These are phyloP conservation scores for Picea engelmannii DNA, from an alignment of 83 land plant species.

Conservation along the genomic window DNA sequence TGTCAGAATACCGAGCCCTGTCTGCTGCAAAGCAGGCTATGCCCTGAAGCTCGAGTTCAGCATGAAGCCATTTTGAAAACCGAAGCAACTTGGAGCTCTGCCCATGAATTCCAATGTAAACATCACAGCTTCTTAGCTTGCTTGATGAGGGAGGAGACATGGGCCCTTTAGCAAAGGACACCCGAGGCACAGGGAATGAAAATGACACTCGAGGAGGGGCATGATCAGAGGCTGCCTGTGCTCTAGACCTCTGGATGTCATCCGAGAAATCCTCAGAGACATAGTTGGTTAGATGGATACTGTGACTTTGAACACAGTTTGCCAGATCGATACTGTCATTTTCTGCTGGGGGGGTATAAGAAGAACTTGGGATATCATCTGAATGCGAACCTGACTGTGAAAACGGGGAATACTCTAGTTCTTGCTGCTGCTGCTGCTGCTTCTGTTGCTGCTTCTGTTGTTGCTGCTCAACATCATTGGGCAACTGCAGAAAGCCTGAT, in stretches of 20 bases:
- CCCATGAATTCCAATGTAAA: conserved; percentile 82
- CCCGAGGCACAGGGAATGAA: conserved; percentile 61
- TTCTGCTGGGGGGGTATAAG: conserved; percentile 71
- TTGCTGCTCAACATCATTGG: conserved; percentile 3
- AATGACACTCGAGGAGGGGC: conserved; percentile 45
- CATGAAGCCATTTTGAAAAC: conserved; percentile 83
- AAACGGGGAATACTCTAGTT: conserved; percentile 16
- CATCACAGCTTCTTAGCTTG: conserved; percentile 82
- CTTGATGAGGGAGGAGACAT: conserved; percentile 58
- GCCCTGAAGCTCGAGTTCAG: conserved; percentile 89
- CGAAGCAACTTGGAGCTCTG: conserved; percentile 46
- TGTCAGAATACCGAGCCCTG: conserved; percentile 62
- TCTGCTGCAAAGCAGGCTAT: conserved; percentile 89
- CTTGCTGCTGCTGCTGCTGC: not conserved
- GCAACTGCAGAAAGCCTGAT: conserved; percentile 10
- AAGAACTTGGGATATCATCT: conserved; percentile 59
- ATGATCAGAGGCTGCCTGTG: conserved; percentile 27
- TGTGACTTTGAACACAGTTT: not conserved
- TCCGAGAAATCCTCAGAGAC: conserved; percentile 34
- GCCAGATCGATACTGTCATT: conserved; percentile 9
- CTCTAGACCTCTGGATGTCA: conserved; percentile 25
- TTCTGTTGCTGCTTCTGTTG: not conserved
- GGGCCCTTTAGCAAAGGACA: conserved; percentile 47
- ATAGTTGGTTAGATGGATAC: conserved; percentile 9
- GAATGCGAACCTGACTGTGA: conserved; percentile 49